Percentiles rank a stretch among this genome's conserved stretches.
These are phyloP conservation scores for Oropetium thomaeum DNA, from an alignment of 176 grass and related monocot species.

Conservation along the genomic window DNA sequence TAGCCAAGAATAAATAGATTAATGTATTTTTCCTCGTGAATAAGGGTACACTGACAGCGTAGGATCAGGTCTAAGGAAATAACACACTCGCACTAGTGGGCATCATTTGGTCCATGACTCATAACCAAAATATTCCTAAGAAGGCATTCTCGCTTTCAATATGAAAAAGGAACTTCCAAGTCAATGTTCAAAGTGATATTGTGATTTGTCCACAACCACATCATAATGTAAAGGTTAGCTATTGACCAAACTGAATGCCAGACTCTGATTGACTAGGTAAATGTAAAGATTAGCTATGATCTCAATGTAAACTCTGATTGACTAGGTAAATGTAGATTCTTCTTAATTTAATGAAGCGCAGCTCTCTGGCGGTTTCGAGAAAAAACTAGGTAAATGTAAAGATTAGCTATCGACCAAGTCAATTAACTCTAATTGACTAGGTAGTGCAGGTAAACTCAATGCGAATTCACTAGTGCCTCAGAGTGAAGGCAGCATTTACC, in stretches of 20 bases:
- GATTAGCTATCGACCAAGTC: too few species aligned
- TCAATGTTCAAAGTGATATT: background rate
- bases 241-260: background rate
- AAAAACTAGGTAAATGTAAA: too few species aligned
- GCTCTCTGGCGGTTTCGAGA: too few species aligned
- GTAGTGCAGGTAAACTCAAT: too few species aligned
- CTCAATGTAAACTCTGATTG: too few species aligned
- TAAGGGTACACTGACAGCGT: background rate
- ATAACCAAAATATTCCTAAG: too few species aligned
- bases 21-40: background rate
- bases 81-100: background rate
- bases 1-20: background rate
- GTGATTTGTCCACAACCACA: background rate
- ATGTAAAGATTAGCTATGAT: too few species aligned
- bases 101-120: too few species aligned
- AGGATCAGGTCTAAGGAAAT: background rate
- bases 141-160: background rate
- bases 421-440: too few species aligned
- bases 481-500: slow-evolving; percentile 35
- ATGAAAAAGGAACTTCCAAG: background rate
- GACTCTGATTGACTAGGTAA: too few species aligned
- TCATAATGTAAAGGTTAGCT: slow-evolving; percentile 9
- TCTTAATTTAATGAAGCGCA: too few species aligned
- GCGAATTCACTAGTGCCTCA: background rate
- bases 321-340: too few species aligned